These are phyloP conservation scores for Pneumocystis carinii DNA, from an alignment of 1,139 yeast genomes.

Conservation along the genomic window DNA sequence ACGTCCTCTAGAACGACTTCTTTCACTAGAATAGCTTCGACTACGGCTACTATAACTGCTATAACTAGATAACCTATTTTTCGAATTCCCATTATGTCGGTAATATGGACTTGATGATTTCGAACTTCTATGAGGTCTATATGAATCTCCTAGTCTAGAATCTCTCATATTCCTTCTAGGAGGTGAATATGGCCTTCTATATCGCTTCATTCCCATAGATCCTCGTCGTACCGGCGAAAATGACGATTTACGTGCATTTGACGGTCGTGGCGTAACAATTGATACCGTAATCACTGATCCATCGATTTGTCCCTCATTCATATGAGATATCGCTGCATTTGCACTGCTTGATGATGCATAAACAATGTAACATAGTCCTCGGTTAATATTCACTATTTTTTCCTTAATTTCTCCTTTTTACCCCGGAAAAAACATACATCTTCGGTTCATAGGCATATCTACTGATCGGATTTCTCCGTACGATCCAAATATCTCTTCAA, in stretches of 20 bases:
- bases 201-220: neutral
- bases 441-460: conserved; percentile 11
- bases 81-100: neutral
- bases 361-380: conserved; percentile 2
- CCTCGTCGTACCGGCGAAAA: neutral
- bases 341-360: neutral
- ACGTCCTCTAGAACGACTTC: neutral
- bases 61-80: neutral
- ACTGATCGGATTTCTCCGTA: conserved; percentile 12
- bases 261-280: neutral
- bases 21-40: conserved; percentile 1
- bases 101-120: neutral
- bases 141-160: neutral
- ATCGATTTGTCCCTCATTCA: conserved; percentile 6
- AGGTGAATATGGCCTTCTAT: neutral
- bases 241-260: neutral
- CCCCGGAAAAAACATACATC: neutral
- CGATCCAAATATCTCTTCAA: conserved; percentile 13
- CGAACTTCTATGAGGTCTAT: neutral
- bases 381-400: conserved; percentile 6
- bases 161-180: neutral
- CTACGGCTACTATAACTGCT: conserved; percentile 1
- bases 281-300: conserved; percentile 2
- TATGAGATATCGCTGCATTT: conserved; percentile 2
- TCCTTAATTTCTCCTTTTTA: neutral